Base-by-base conservation (phyloP, 2,329 filamentous ascomycete species). In the Colletotrichum incanum region DNA sequence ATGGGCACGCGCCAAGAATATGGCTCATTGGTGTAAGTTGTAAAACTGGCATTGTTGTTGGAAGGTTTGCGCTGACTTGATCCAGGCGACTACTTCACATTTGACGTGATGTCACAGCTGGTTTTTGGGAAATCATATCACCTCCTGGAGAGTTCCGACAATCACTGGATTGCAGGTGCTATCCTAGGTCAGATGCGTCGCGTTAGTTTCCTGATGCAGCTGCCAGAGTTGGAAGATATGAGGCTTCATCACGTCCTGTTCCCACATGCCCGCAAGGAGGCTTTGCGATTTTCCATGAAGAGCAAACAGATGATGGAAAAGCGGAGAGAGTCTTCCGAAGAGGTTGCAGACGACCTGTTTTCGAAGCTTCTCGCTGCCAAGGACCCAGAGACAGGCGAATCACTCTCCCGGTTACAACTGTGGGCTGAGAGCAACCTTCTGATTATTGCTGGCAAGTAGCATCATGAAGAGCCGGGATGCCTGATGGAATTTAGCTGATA, bases 11-110 rank as follows among this genome's bases (percentile, higher is more conserved):
- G 34, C 63, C 3, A 66, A 61, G 16, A 66, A 66, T 16, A 61
- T 66, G 54, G 61, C 54, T 2, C 62, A 65, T 28, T 70, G 62
- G 61, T 70, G 67, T 70, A 37, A 43, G 67, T 69, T 45, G n/a
- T 0, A 14, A n/a, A n/a, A 28, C 8, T 47, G 9, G 28, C 3
- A 11, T 12, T 23, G n/a, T 9, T 20, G 28, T 2, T 26, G 12
- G 8, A 20, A 1, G 28, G 28, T 6, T 8, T 34, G 3, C 3
- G 34, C 37, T 66, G 39, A 71, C n/a, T 2, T 2, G 4, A 2
- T 12, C 0, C 4, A 71, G 67, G 67, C 39, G 55, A 71, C n/a
- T 71, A 67, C 39, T 61, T 66, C 39, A 66, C 67, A 0, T 65
- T 66, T 11, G 67, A 71, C 20, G 49, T 71, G 1, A 71, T 60